Evolutionary conservation across 306 rosid species (phyloP), one percentile per base, ranked within the genome.

Genomic region (Fragaria vesca): DNA sequence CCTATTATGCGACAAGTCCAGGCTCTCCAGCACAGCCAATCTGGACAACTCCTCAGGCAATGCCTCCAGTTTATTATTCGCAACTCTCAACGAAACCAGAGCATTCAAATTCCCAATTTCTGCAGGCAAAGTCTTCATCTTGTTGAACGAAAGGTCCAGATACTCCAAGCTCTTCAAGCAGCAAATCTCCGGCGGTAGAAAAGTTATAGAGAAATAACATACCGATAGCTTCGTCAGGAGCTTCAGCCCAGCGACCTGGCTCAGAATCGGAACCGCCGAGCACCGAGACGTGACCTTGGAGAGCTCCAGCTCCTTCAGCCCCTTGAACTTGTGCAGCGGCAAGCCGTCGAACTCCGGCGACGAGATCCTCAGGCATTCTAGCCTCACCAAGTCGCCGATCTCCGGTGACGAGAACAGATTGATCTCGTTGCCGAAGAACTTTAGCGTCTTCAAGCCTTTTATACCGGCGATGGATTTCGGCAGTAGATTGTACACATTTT

Each of bases 1-100:
- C 90, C 90, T 87, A 85, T 96, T 96, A 83, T 88, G 86, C n/a
- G 99, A 93, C 68, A 96, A 86, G 85, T 96, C 98, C 96, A 96
- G 81, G 86, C 76, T 84, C 94, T 93, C 97, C 87, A 96, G 69
- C 77, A 74, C 84, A 42, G 83, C 87, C 74, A 96, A 72, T 52
- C 90, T 83, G 30, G 89, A 79, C 88, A 96, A 78, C 17, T 85
- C 81, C 12, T 84, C 76, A 48, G 98, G 98, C 65, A 93, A 82
- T 69, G 87, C 91, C 85, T 90, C 91, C 88, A 96, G 82, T 80
- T 90, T 91, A 82, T 96, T 96, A 76, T 93, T 90, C 12, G 96
- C 84, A 84, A 91, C 96, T 80, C 87, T 91, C 83, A 96, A 61
- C 17, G 90, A 81, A 76, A 91, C 83, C 70, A 96, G 79, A 42